phyloP scores from a whole-genome alignment of 2,329 filamentous ascomycete genomes.

The Sordariomycetes sp. region DNA sequence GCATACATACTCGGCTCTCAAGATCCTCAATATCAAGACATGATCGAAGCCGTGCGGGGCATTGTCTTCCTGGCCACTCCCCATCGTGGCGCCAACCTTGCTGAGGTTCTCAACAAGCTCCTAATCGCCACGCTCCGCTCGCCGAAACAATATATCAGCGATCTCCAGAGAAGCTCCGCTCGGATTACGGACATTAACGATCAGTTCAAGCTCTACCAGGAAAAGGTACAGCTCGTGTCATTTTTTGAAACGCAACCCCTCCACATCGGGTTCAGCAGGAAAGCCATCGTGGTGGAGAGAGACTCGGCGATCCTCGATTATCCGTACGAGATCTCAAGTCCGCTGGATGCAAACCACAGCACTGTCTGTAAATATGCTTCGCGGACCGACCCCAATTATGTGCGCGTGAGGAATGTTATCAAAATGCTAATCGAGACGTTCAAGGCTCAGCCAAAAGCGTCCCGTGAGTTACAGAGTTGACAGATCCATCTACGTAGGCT shows the following conservation, averaged over 20 bases:
- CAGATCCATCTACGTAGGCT: too few species aligned
- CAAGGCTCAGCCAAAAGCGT: background rate
- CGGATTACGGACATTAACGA: background rate
- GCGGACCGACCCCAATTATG: background rate
- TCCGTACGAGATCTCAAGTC: background rate
- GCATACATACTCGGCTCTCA: background rate
- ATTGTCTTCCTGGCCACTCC: conserved; percentile 2
- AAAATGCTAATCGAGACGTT: background rate
- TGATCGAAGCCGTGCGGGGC: background rate
- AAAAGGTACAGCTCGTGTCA: background rate
- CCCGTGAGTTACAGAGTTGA: too few species aligned
- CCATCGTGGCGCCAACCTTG: background rate
- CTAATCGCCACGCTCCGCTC: background rate
- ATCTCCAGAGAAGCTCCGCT: background rate
- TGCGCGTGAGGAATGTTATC: background rate
- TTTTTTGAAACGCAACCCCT: background rate
- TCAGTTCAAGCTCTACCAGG: background rate
- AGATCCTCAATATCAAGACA: conserved; percentile 1
- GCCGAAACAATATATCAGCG: background rate
- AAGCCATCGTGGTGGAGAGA: background rate
- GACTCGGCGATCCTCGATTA: background rate
- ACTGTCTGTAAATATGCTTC: background rate
- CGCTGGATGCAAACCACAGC: background rate
- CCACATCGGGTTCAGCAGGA: background rate
- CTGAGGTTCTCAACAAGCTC: conserved; percentile 1